Evolutionary conservation across 2,329 filamentous ascomycete genomes (phyloP), one percentile per base, ranked within the genome.

Genomic region (Dothiorella sarmentorum): DNA sequence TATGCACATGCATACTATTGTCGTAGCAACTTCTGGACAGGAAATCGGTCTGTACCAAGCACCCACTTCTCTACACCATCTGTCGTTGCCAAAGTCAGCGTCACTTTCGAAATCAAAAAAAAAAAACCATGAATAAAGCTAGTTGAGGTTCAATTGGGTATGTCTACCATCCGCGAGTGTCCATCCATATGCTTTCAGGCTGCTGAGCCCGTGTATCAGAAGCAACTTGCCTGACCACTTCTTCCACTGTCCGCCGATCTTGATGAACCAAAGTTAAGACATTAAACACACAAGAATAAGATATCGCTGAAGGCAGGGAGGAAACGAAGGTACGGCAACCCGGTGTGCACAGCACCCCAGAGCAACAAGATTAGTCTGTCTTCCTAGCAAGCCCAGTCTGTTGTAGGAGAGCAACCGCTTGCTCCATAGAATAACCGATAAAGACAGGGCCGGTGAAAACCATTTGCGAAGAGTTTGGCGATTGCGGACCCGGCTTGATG

Each of bases 361-460:
- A 31, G 29, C 29, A 31, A 13, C 13, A 31, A 13, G 2, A 31
- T 51, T 20, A 51, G 13, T 15, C 31, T 17, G 20, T 26, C 18
- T 51, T 51, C 7, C 47, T 31, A 24, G 33, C 56, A n/a, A 58
- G 18, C 2, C 44, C 44, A 17, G 42, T 58, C 44, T 58, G 56
- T 29, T 73, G 70, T 44, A 74, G 58, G 11, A 74, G 45, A 6
- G 63, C 62, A 42, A 69, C 66, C 27, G 73, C 61, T 59, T 74
- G 72, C 9, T 73, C 72, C 33, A 71, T 69, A 2, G 72, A 67
- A 58, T 96, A 97, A 0, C 93, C 93, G 66, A 97, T 90, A 68
- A 97, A 97, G 0, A 97, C 91, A 0, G 93, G 93, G 0, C 93
- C 93, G 7, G 90, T 96, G 69, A 97, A 96, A 0, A 95, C 80